Percentiles rank a stretch among this genome's conserved stretches.
Conservation (phyloP, 768 basidiomycete species). For the Phylloporus sp. region DNA sequence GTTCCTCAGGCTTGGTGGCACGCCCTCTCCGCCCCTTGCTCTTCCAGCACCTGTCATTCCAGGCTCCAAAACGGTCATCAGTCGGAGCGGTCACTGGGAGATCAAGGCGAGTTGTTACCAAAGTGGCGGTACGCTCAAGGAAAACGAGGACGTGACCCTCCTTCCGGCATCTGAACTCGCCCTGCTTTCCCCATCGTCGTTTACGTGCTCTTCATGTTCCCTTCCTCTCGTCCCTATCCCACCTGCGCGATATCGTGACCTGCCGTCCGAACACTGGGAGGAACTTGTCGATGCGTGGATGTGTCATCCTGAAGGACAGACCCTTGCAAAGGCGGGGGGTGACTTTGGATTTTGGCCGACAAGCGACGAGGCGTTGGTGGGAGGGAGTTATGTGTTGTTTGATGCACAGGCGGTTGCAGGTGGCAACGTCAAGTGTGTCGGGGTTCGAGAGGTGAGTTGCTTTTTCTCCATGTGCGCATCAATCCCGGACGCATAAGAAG, state of each 20-base stretch:
- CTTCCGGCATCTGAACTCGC: slow-evolving; percentile 68
- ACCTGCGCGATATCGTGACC: slow-evolving; percentile 63
- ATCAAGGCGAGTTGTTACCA: slow-evolving; percentile 50
- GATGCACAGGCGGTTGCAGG: slow-evolving; percentile 52
- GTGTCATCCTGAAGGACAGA: slow-evolving; percentile 85
- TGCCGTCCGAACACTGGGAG: slow-evolving; percentile 96
- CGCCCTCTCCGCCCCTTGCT: slow-evolving; percentile 51
- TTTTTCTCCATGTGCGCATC: neutral
- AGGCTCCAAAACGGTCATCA: slow-evolving; percentile 57
- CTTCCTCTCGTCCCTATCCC: slow-evolving; percentile 58
- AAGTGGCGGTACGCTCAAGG: slow-evolving; percentile 20
- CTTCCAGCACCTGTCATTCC: slow-evolving; percentile 53
- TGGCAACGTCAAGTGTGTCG: slow-evolving; percentile 22
- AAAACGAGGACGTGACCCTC: slow-evolving; percentile 37
- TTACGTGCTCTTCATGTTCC: slow-evolving; percentile 77
- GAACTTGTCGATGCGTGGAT: slow-evolving; percentile 98
- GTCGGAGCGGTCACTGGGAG: slow-evolving; percentile 60
- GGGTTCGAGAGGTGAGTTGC: slow-evolving; percentile 45
- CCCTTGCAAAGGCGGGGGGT: slow-evolving; percentile 48
- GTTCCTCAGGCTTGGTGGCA: slow-evolving; percentile 54
- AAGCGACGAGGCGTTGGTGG: slow-evolving; percentile 70
- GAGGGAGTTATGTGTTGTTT: slow-evolving; percentile 84
- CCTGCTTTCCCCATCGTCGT: slow-evolving; percentile 51
- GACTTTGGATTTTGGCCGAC: slow-evolving; percentile 74
- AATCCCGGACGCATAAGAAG: slow-evolving; percentile 82